Evolutionary conservation across 1,284 basidiomycete species (phyloP).

Genomic region (Cutaneotrichosporon arboriforme): DNA sequence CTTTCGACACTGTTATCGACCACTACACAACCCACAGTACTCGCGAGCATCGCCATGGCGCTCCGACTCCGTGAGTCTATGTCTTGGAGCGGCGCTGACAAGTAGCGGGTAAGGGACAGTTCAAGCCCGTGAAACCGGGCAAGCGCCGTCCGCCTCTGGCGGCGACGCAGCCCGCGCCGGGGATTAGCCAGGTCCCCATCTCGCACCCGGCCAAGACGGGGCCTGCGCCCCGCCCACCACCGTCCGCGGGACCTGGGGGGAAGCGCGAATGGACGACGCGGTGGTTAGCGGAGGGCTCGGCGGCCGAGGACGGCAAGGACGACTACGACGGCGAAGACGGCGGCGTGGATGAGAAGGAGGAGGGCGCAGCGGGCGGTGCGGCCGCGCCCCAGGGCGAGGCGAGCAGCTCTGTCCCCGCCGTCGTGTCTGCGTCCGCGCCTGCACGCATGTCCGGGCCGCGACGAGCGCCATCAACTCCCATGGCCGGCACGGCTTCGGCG

Average conservation of each 20-base stretch:
- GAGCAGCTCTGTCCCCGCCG: too few relatives aligned
- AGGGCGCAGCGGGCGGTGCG: too few relatives aligned
- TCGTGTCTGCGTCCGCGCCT: too few relatives aligned
- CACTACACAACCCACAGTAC: not conserved
- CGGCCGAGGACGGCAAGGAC: not conserved
- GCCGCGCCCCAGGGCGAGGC: too few relatives aligned
- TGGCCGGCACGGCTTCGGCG: too few relatives aligned
- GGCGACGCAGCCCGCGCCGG: not conserved
- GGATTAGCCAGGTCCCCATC: not conserved
- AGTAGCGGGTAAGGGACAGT: slow-evolving; percentile 30
- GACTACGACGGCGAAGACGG: too few relatives aligned
- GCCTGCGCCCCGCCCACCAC: not conserved
- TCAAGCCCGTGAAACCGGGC: slow-evolving; percentile 23
- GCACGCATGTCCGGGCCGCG: too few relatives aligned
- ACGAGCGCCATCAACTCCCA: too few relatives aligned
- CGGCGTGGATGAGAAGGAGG: too few relatives aligned
- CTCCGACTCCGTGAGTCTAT: slow-evolving; percentile 20
- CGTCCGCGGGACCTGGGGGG: not conserved
- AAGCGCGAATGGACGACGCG: not conserved
- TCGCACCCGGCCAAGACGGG: not conserved
- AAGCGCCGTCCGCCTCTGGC: slow-evolving; percentile 4
- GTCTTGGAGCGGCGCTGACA: not conserved
- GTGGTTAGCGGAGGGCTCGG: not conserved
- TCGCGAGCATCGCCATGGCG: slow-evolving; percentile 12
- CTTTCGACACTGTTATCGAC: not conserved